phyloP scores from a whole-genome alignment of 2,329 filamentous ascomycete genomes.

The Fusarium annulatum region DNA sequence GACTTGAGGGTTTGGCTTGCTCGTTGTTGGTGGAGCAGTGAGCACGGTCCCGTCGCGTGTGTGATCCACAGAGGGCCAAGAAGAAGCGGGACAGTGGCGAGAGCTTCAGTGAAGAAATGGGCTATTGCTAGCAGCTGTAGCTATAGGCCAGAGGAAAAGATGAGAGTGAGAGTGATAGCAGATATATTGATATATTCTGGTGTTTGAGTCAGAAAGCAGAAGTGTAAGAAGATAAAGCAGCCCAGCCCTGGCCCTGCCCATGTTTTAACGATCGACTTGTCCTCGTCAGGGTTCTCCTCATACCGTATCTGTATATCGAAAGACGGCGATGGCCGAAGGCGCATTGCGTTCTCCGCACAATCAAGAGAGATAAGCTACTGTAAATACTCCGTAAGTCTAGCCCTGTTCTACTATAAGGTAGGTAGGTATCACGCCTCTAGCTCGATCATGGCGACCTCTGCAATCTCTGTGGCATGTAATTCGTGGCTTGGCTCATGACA shows the following conservation, averaged over 20 bases:
- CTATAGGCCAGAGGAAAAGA: background rate
- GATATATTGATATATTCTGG: background rate
- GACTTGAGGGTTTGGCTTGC: conserved; percentile 36
- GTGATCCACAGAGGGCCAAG: conserved; percentile 37
- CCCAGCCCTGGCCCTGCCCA: conserved; percentile 19
- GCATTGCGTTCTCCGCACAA: conserved; percentile 35
- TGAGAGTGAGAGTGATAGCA: background rate
- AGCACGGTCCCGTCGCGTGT: conserved; percentile 40
- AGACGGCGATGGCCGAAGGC: conserved; percentile 30
- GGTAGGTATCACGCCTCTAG: conserved; percentile 41
- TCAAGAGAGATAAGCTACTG: conserved; percentile 42
- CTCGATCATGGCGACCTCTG: conserved; percentile 25
- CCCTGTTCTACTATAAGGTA: conserved; percentile 30
- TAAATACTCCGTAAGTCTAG: conserved; percentile 8
- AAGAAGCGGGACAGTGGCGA: conserved; percentile 29
- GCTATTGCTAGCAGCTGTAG: background rate
- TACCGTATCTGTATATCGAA: conserved; percentile 31
- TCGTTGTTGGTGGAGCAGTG: conserved; percentile 37
- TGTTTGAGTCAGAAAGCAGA: background rate
- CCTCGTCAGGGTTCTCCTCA: conserved; percentile 37
- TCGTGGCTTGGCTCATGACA: conserved; percentile 38
- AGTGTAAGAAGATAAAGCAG: conserved; percentile 18
- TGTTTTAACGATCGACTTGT: conserved; percentile 35
- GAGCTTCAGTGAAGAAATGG: conserved; percentile 24
- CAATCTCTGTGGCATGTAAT: conserved; percentile 1